These are phyloP conservation scores for Aureobasidium lini DNA, from an alignment of 2,329 filamentous ascomycete genomes.

Conservation along the genomic window DNA sequence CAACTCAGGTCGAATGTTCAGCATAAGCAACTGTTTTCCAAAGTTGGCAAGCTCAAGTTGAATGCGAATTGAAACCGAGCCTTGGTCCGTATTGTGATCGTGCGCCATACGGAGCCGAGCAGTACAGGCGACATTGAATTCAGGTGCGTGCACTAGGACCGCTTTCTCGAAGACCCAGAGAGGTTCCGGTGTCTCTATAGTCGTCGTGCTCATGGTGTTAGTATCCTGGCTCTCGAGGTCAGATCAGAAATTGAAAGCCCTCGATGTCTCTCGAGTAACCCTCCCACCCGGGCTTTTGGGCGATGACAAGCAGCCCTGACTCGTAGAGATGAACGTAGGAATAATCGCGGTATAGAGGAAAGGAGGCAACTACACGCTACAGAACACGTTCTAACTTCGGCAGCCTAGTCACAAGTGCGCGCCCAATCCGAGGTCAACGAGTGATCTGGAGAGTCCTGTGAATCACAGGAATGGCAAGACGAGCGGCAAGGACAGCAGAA, in stretches of 20 bases:
- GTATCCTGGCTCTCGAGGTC: background rate
- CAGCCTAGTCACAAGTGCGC: slow-evolving; percentile 9
- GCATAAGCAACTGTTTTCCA: background rate
- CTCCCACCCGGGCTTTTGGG: slow-evolving; percentile 12
- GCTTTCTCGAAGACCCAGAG: slow-evolving; percentile 2
- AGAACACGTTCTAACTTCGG: slow-evolving; percentile 1
- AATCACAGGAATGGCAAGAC: slow-evolving; percentile 9
- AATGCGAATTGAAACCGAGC: background rate
- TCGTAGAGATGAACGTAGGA: background rate
- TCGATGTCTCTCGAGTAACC: slow-evolving; percentile 9
- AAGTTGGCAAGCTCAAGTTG: background rate
- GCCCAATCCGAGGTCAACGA: slow-evolving; percentile 11
- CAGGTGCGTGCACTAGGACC: background rate
- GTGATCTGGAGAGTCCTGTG: slow-evolving; percentile 10
- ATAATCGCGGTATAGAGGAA: background rate
- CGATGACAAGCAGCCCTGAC: slow-evolving; percentile 11
- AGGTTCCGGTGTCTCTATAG: background rate
- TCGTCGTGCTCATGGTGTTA: background rate
- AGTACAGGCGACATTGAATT: background rate
- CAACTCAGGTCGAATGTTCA: background rate
- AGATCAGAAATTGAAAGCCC: background rate
- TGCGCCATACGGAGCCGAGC: background rate
- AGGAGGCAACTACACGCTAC: background rate
- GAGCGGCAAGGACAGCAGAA: slow-evolving; percentile 3
- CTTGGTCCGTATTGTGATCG: background rate